Percentiles rank a stretch among this genome's conserved stretches.
Conservation (phyloP, 2,329 filamentous ascomycete species). For the Ophiostoma sp. region DNA sequence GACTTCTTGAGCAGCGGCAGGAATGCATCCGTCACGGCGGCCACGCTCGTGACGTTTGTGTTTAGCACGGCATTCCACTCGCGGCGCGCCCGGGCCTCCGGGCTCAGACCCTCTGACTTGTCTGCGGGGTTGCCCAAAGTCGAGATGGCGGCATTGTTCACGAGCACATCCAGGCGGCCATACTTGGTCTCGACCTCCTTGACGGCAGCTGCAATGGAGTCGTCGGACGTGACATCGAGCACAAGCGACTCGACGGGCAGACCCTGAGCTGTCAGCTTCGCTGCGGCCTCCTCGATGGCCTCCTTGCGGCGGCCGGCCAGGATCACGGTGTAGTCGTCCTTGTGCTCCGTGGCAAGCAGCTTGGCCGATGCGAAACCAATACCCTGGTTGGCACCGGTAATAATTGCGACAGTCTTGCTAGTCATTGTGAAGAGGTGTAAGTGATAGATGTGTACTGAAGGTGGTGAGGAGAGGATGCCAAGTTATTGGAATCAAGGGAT, state of each 20-base stretch:
- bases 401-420: constrained; percentile 30
- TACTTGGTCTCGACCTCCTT: constrained; percentile 29
- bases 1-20: constrained; percentile 34
- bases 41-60: constrained; percentile 30
- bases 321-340: constrained; percentile 37
- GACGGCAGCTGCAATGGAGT: constrained; percentile 37
- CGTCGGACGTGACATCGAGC: constrained; percentile 41
- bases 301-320: constrained; percentile 35
- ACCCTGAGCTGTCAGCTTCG: constrained; percentile 29
- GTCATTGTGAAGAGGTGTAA: background rate
- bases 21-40: constrained; percentile 32
- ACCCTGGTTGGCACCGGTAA: constrained; percentile 41
- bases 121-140: background rate
- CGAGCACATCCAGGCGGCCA: constrained; percentile 34
- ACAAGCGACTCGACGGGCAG: constrained; percentile 35
- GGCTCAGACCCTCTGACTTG: constrained; percentile 16
- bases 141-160: constrained; percentile 31
- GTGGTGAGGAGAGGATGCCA: too few species aligned
- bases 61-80: constrained; percentile 14
- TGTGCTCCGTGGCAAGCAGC: constrained; percentile 35
- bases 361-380: constrained; percentile 40
- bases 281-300: constrained; percentile 36
- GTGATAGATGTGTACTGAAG: too few species aligned
- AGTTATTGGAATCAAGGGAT: too few species aligned
- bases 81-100: constrained; percentile 2